phyloP scores from a whole-genome alignment of 225 moss, liverwort and hornwort species.

The Marchantia polymorpha region DNA sequence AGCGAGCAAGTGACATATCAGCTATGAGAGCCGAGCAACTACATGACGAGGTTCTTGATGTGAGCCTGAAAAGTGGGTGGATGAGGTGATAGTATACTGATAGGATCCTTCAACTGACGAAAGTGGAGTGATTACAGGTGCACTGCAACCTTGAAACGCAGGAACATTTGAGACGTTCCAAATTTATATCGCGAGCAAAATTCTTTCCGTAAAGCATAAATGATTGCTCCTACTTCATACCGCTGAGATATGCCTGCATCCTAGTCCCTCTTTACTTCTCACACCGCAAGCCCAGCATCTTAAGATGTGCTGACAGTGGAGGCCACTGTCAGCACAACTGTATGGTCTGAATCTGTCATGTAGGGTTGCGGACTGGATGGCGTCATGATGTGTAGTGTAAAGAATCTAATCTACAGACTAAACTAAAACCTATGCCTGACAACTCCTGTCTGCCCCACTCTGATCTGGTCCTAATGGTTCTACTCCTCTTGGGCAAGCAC shows the following conservation, averaged over 20 bases:
- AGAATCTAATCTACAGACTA: neutral
- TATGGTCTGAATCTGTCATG: neutral
- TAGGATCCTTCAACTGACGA: too few relatives aligned
- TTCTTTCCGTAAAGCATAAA: neutral
- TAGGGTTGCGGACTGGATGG: neutral
- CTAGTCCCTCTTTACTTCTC: neutral
- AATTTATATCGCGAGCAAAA: neutral
- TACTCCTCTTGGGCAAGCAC: conserved; percentile 60
- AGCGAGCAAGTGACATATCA: too few relatives aligned
- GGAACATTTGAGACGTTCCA: neutral
- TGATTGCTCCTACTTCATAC: neutral
- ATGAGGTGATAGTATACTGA: too few relatives aligned
- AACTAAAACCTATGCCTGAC: neutral
- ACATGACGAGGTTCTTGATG: too few relatives aligned
- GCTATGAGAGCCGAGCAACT: too few relatives aligned
- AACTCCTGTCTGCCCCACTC: conserved; percentile 27
- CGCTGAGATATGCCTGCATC: neutral
- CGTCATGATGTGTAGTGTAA: neutral
- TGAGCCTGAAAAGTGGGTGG: too few relatives aligned
- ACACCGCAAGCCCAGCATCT: neutral
- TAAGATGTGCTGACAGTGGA: neutral
- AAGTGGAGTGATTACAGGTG: too few relatives aligned
- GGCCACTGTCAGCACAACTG: too few relatives aligned
- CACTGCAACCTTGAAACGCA: too few relatives aligned
- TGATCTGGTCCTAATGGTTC: conserved; percentile 18